Evolutionary conservation across 1,139 yeast species (phyloP).

Genomic region (Kodamaea alishanica): DNA sequence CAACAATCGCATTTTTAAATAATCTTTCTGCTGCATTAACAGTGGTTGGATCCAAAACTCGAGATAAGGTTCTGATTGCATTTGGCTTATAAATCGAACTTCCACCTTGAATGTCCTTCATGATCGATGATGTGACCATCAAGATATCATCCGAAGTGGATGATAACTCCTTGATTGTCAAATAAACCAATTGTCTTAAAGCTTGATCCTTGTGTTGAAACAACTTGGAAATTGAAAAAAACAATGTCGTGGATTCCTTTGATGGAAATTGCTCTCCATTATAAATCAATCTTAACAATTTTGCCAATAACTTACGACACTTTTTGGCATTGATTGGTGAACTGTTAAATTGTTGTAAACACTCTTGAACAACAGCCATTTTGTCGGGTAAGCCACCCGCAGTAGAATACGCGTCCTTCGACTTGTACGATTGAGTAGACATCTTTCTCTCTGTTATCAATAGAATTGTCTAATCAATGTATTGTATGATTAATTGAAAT

Average conservation of each 20-base stretch:
- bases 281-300: conserved; percentile 67
- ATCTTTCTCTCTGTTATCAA: conserved; percentile 34
- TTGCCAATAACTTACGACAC: conserved; percentile 76
- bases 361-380: conserved; percentile 96
- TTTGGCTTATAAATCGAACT: conserved; percentile 86
- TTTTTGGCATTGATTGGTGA: conserved; percentile 85
- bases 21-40: conserved; percentile 93
- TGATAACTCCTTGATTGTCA: conserved; percentile 88
- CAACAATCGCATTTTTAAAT: conserved; percentile 90
- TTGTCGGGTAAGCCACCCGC: conserved; percentile 65
- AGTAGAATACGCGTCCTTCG: conserved; percentile 68
- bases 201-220: conserved; percentile 92
- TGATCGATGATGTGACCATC: conserved; percentile 96
- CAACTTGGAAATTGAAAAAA: conserved; percentile 89
- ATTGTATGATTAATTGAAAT: neutral
- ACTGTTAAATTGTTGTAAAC: conserved; percentile 88
- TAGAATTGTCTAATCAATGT: neutral
- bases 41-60: conserved; percentile 88
- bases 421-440: conserved; percentile 81
- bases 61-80: conserved; percentile 87
- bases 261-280: conserved; percentile 85
- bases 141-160: conserved; percentile 84
- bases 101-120: conserved; percentile 94
- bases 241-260: conserved; percentile 86
- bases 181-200: conserved; percentile 87